Percentiles rank a stretch among this genome's conserved stretches.
Evolutionary conservation across 768 basidiomycete species (phyloP).

Genomic region (Phaeolepiota aurea): DNA sequence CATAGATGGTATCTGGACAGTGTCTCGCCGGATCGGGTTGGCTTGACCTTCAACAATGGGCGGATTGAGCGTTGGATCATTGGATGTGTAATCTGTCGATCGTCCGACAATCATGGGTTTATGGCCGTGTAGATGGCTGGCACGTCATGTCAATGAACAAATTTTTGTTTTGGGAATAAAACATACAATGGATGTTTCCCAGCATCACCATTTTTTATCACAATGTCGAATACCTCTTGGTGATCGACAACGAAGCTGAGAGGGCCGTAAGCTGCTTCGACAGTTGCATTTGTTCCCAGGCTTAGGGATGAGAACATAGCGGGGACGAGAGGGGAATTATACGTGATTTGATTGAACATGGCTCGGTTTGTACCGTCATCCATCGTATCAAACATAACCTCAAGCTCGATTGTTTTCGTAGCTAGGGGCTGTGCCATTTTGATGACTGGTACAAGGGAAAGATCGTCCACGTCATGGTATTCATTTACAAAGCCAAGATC

Average conservation of each 20-base stretch:
- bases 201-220: conserved; percentile 61
- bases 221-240: conserved; percentile 69
- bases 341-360: conserved; percentile 66
- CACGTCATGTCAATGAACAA: conserved; percentile 3
- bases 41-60: conserved; percentile 66
- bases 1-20: conserved; percentile 64
- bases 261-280: conserved; percentile 69
- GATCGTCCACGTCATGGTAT: conserved; percentile 63
- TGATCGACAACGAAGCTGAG: conserved; percentile 70
- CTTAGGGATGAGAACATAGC: conserved; percentile 68
- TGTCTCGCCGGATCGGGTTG: conserved; percentile 93
- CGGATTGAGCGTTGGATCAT: conserved; percentile 74
- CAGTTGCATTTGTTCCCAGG: conserved; percentile 66
- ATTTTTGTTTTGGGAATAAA: background rate
- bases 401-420: conserved; percentile 58
- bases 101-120: conserved; percentile 76
- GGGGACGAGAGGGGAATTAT: conserved; percentile 65
- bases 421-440: conserved; percentile 38
- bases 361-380: conserved; percentile 78
- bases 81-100: conserved; percentile 58
- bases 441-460: conserved; percentile 54
- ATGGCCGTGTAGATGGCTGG: conserved; percentile 88
- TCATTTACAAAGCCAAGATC: conserved; percentile 43
- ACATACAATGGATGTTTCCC: conserved; percentile 83
- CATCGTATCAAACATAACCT: conserved; percentile 78